These are phyloP conservation scores for Neopestalotiopsis clavispora DNA, from an alignment of 2,329 filamentous ascomycete species.

Conservation along the genomic window DNA sequence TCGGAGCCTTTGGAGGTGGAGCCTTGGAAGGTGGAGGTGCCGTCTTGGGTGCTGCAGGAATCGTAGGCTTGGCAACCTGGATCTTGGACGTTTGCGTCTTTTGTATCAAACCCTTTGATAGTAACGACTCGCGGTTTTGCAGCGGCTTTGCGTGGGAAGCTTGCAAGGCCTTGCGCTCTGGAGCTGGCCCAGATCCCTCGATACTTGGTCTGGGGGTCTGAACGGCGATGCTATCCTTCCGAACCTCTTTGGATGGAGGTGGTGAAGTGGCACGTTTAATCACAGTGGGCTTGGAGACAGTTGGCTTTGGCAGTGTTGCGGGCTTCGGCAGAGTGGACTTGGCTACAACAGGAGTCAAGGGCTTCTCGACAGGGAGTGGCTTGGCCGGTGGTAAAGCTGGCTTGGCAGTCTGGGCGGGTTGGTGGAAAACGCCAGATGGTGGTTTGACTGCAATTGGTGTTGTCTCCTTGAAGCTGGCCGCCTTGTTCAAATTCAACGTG, in stretches of 20 bases:
- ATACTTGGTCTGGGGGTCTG: conserved; percentile 33
- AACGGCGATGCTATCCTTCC: conserved; percentile 35
- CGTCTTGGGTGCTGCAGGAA: not conserved
- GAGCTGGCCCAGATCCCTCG: conserved; percentile 26
- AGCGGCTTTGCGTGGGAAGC: not conserved
- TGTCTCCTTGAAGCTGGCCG: conserved; percentile 26
- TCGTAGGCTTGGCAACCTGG: not conserved
- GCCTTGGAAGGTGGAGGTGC: not conserved
- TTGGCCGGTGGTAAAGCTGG: not conserved
- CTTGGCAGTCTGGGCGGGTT: conserved; percentile 11
- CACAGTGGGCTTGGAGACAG: not conserved
- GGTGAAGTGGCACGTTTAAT: not conserved
- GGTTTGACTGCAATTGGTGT: conserved; percentile 23
- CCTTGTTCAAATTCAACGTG: conserved; percentile 36
- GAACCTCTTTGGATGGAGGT: conserved; percentile 21
- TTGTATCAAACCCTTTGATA: not conserved
- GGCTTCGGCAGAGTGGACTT: not conserved
- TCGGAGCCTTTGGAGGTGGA: conserved; percentile 5
- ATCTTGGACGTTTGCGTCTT: not conserved
- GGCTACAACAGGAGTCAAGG: not conserved
- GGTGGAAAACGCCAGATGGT: conserved; percentile 15
- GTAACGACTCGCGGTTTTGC: not conserved
- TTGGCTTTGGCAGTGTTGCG: no score
- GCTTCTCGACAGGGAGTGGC: not conserved
- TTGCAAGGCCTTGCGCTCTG: conserved; percentile 25